Evolutionary conservation across 2,329 filamentous ascomycete genomes (phyloP).

Genomic region (Trichoderma lentiforme): DNA sequence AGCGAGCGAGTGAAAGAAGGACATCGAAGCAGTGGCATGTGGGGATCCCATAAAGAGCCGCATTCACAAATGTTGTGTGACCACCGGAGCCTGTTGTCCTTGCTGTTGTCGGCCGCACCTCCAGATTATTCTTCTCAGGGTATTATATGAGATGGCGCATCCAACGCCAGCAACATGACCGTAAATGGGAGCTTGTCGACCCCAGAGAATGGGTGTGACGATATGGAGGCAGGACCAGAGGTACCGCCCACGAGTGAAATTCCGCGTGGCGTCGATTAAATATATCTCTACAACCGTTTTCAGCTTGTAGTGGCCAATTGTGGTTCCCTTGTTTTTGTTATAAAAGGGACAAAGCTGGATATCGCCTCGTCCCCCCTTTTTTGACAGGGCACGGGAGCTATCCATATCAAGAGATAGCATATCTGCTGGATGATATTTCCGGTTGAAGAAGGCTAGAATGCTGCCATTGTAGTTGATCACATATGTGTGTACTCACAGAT

Average conservation of each 20-base stretch:
- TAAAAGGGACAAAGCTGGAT: neutral
- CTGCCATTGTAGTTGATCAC: neutral
- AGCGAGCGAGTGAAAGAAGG: neutral
- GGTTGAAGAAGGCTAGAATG: neutral
- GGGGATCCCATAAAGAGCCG: slow-evolving; percentile 12
- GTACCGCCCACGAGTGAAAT: neutral
- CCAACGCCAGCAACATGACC: slow-evolving; percentile 9
- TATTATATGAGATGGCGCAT: neutral
- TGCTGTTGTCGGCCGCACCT: neutral
- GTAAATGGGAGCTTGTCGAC: neutral
- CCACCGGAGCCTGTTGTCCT: slow-evolving; percentile 1
- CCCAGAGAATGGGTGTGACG: neutral
- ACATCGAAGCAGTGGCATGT: neutral
- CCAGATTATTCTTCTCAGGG: neutral
- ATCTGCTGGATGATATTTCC: neutral
- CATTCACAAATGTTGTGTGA: slow-evolving; percentile 16
- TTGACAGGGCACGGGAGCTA: neutral
- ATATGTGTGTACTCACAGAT: neutral
- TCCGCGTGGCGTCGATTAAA: neutral
- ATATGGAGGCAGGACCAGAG: neutral
- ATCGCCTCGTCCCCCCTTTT: neutral
- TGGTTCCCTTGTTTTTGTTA: neutral
- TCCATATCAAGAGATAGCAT: neutral
- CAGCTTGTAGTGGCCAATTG: neutral
- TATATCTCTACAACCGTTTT: neutral